These are phyloP conservation scores for Ceratocystis ficicola DNA, from an alignment of 2,329 filamentous ascomycete genomes.

Conservation along the genomic window DNA sequence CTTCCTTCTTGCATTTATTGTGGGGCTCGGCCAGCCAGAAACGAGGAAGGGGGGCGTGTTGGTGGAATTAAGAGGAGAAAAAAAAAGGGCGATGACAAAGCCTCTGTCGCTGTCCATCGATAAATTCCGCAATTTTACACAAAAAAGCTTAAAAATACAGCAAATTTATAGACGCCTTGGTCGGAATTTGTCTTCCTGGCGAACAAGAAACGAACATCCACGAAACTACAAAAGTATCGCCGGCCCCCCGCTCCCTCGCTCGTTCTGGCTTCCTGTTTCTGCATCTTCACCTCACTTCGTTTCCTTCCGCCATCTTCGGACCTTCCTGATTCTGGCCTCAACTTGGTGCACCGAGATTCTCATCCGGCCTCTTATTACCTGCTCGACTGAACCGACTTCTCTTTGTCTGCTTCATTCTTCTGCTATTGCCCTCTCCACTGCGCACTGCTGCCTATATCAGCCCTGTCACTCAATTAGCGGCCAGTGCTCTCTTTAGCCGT, in stretches of 20 bases:
- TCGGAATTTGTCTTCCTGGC: background rate
- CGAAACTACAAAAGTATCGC: slow-evolving; percentile 9
- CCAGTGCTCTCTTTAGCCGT: slow-evolving; percentile 4
- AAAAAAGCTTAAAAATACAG: background rate
- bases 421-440: background rate
- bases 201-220: background rate
- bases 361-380: background rate
- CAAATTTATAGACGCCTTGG: background rate
- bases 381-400: background rate
- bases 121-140: background rate
- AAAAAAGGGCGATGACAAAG: background rate
- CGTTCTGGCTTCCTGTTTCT: background rate
- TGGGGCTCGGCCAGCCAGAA: background rate
- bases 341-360: background rate
- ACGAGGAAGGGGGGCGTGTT: background rate
- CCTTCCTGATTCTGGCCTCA: background rate
- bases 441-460: slow-evolving; percentile 8
- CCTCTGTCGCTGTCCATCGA: background rate
- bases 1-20: background rate
- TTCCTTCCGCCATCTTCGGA: background rate
- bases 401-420: background rate
- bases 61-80: background rate
- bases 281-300: background rate
- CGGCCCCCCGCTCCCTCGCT: background rate
- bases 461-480: slow-evolving; percentile 9